Conservation (phyloP, 139 green algal genomes). For the Deuterostichococcus epilithicus region DNA sequence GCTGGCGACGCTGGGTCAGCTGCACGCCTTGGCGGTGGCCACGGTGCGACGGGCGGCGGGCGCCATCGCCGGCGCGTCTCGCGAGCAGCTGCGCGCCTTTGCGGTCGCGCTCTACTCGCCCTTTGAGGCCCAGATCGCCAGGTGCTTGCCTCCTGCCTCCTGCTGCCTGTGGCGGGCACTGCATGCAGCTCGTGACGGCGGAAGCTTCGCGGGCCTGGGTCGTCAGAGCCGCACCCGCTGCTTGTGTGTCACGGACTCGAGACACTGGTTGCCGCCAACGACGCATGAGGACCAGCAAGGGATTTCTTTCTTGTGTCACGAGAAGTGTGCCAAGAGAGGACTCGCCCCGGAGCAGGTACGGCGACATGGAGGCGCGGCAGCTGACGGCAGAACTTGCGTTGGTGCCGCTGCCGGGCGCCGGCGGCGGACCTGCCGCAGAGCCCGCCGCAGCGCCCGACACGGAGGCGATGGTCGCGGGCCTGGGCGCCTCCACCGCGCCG, state of each 20-base stretch:
- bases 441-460: neutral
- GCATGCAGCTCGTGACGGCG: neutral
- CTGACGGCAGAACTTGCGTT: constrained; percentile 21
- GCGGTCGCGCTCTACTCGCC: constrained; percentile 4
- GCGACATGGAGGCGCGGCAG: constrained; percentile 38
- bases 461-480: neutral
- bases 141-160: neutral
- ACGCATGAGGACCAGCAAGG: too few species aligned
- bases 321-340: too few species aligned
- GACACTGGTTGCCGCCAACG: too few species aligned
- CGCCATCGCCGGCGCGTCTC: constrained; percentile 5
- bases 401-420: constrained; percentile 16
- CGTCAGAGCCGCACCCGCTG: too few species aligned
- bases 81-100: neutral
- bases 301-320: too few species aligned
- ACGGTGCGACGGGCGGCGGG: constrained; percentile 7
- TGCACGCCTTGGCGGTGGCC: constrained; percentile 10
- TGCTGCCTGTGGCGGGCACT: neutral
- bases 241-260: too few species aligned
- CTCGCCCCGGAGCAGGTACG: constrained; percentile 33
- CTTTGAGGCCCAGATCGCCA: constrained; percentile 14
- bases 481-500: neutral
- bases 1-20: constrained; percentile 30
- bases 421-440: neutral
- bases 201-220: too few species aligned